Evolutionary conservation across 345 rosid species (phyloP).

Genomic region (Zanthoxylum bungeanum): DNA sequence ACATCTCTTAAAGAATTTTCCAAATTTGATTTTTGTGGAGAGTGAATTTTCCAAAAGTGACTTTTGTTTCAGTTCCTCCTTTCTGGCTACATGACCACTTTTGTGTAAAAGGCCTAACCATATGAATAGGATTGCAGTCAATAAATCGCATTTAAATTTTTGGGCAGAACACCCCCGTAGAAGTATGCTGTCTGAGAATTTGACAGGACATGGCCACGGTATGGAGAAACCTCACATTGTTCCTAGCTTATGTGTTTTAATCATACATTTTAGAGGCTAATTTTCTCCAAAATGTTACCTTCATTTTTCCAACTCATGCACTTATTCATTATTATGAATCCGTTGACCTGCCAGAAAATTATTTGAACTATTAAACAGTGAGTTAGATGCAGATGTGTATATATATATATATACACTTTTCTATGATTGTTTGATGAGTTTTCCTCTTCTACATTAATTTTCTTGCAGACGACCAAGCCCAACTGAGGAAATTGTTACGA

Average conservation of each 20-base stretch:
- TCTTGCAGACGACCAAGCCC: conserved; percentile 56
- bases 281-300: not conserved
- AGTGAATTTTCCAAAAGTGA: not conserved
- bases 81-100: not conserved
- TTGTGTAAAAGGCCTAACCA: not conserved
- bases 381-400: no score
- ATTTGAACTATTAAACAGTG: no score
- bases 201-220: not conserved
- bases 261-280: not conserved
- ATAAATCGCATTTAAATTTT: not conserved
- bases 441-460: not conserved
- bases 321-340: conserved; percentile 6
- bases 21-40: no score
- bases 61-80: not conserved
- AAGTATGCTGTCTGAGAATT: not conserved
- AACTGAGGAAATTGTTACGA: conserved; percentile 66
- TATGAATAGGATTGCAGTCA: not conserved
- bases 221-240: not conserved
- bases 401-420: not conserved
- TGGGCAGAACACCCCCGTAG: not conserved
- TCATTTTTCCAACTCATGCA: not conserved
- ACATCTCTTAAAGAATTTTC: not conserved
- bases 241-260: not conserved
- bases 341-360: no score
- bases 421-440: not conserved